Evolutionary conservation across 768 basidiomycete genomes (phyloP).

Genomic region (Lactifluus pinguis): DNA sequence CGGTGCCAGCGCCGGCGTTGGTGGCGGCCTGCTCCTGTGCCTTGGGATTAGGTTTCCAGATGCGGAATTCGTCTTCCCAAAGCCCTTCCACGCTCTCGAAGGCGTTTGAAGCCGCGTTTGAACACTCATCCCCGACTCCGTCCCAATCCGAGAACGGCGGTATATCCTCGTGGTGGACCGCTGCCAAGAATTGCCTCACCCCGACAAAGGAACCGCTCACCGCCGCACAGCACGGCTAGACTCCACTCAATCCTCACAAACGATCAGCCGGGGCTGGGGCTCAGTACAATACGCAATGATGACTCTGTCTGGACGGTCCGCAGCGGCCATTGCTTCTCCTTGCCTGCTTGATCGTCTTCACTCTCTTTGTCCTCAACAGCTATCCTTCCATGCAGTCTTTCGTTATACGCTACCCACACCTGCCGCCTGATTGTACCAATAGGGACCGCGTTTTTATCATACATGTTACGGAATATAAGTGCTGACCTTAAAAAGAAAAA

Average conservation of each 20-base stretch:
- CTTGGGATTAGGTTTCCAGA: slow-evolving; percentile 41
- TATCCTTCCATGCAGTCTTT: no score
- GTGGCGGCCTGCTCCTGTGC: not conserved
- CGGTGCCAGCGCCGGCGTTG: no score
- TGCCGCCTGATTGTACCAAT: no score
- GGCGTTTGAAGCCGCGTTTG: slow-evolving; percentile 32
- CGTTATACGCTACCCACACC: no score
- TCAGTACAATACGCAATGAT: slow-evolving; percentile 16
- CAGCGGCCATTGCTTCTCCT: slow-evolving; percentile 33
- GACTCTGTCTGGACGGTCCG: slow-evolving; percentile 2
- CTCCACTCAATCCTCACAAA: slow-evolving; percentile 57
- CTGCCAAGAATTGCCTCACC: slow-evolving; percentile 66
- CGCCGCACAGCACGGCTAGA: slow-evolving; percentile 80
- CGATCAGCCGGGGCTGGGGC: slow-evolving; percentile 6
- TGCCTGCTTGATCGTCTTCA: slow-evolving; percentile 58
- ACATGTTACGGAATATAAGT: no score
- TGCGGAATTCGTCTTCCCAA: slow-evolving; percentile 58
- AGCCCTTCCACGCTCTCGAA: slow-evolving; percentile 87
- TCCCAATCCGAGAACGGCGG: slow-evolving; percentile 51
- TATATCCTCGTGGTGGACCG: slow-evolving; percentile 54
- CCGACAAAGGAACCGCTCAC: slow-evolving; percentile 75
- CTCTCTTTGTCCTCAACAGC: no score
- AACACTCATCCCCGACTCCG: slow-evolving; percentile 47
- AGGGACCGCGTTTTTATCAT: no score
- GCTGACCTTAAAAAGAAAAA: no score